These are phyloP conservation scores for Escovopsis sp. DNA, from an alignment of 2,329 filamentous ascomycete genomes.

Conservation along the genomic window DNA sequence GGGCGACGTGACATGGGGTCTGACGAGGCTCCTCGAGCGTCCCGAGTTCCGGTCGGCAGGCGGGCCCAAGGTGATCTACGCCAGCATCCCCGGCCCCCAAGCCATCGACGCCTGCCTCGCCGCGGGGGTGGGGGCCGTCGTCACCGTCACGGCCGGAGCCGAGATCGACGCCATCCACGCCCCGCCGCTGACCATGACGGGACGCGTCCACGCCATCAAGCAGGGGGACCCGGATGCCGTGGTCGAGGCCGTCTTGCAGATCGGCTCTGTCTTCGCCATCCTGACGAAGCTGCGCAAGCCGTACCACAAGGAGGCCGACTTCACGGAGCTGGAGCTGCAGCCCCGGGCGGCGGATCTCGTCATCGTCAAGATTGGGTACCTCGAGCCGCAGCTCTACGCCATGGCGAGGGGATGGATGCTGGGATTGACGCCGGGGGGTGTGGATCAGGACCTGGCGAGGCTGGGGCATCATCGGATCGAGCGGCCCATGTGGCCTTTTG, in stretches of 20 bases:
- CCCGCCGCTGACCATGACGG: constrained; percentile 34
- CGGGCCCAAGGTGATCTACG: constrained; percentile 32
- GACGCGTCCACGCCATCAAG: constrained; percentile 32
- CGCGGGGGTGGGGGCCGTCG: constrained; percentile 28
- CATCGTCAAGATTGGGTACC: constrained; percentile 40
- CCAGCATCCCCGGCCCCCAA: constrained; percentile 32
- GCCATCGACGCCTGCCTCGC: constrained; percentile 25
- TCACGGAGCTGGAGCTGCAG: constrained; percentile 29
- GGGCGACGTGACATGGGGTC: constrained; percentile 36
- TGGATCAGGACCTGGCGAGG: constrained; percentile 34
- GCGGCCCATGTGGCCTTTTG: constrained; percentile 28
- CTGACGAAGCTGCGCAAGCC: constrained; percentile 36
- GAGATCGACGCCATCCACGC: constrained; percentile 32
- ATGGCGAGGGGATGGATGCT: constrained; percentile 41
- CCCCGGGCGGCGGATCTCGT: constrained; percentile 33
- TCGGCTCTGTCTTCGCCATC: constrained; percentile 35
- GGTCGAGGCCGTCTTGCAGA: constrained; percentile 32
- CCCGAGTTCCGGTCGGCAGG: constrained; percentile 25
- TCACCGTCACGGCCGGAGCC: constrained; percentile 36
- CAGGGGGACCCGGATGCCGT: constrained; percentile 32
- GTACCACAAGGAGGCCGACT: constrained; percentile 37
- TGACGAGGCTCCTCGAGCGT: constrained; percentile 27
- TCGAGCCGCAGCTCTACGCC: constrained; percentile 37
- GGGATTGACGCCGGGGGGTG: constrained; percentile 35
- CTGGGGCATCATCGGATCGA: constrained; percentile 31